A percentile compares a stretch with the other conserved stretches of the same genome.
These are phyloP conservation scores for Isatis lusitanica DNA, from an alignment of 441 rosid species.

Conservation along the genomic window DNA sequence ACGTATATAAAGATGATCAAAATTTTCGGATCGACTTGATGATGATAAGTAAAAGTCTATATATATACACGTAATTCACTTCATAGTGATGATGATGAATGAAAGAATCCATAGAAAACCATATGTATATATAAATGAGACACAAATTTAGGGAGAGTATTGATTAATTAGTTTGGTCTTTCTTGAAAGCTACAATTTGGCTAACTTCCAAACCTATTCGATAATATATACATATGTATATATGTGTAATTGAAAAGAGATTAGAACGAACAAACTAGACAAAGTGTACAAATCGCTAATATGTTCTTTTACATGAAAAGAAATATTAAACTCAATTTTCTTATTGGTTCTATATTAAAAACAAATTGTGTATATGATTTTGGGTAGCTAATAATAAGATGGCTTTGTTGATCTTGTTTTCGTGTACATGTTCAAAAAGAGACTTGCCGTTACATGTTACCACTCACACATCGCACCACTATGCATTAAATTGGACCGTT, in stretches of 20 bases:
- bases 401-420: conserved; percentile 11
- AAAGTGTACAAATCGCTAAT: conserved; percentile 3
- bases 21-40: conserved; percentile 1
- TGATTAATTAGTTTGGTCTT: conserved; percentile 31
- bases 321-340: neutral
- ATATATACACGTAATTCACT: neutral
- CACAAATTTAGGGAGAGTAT: neutral
- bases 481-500: conserved; percentile 16
- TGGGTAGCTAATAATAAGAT: neutral
- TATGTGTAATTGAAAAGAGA: too few species aligned
- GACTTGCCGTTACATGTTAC: conserved; percentile 27
- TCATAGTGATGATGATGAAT: neutral
- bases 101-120: conserved; percentile 10
- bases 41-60: conserved; percentile 11
- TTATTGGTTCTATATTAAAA: neutral
- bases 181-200: conserved; percentile 34
- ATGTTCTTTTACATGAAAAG: neutral
- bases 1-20: neutral
- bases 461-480: conserved; percentile 23
- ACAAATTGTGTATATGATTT: neutral
- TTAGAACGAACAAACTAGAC: neutral
- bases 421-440: conserved; percentile 6
- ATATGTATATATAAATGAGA: neutral
- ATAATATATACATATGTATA: neutral
- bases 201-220: conserved; percentile 22